Evolutionary conservation across 805 yeast species (phyloP), one percentile per base, ranked within the genome.

Genomic region (Yamadazyma akitaensis): DNA sequence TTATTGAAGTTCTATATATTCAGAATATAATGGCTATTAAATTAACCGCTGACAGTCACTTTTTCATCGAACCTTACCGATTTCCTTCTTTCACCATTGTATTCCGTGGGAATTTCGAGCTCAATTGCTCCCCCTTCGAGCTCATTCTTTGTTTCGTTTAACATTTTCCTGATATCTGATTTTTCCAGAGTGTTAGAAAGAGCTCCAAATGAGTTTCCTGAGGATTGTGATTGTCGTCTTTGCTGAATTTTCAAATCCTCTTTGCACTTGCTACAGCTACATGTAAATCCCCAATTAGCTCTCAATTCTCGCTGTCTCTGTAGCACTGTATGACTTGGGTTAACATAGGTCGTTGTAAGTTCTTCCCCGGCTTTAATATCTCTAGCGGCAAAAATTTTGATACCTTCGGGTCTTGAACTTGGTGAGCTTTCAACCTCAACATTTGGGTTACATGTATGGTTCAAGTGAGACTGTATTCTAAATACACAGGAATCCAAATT

Each of bases 271-370:
- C 63, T 55, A 61, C 96, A 88, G 21, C 61, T 63, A 63, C 96
- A 88, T 16, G 76, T 58, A 61, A 88, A 88, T 3, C 96, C 96
- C 88, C 89, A 88, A 55, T 84, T 83, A 11, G 81, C 80, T 48
- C 91, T 65, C 41, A 88, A 67, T 51, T 79, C 82, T 51, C 85
- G 62, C 55, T 80, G 81, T 51, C 96, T 75, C 48, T 82, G 80
- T 39, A 74, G 78, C 8, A 82, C 77, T 2, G 80, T 77, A 55
- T 79, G 82, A 5, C 68, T 61, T 1, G 90, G 88, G 54, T 85
- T 80, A 1, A 87, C 87, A 55, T 88, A 88, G 2, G 85, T 73
- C 1, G 86, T 80, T 0, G 79, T 67, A 35, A 88, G 71, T 59
- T 88, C 94, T 53, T 85, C 90, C 16, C 84, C 85, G 1, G 76